A percentile compares a stretch with the other conserved stretches of the same genome.
Evolutionary conservation across 441 rosid genomes (phyloP).

Genomic region (Arabidopsis lyrata): DNA sequence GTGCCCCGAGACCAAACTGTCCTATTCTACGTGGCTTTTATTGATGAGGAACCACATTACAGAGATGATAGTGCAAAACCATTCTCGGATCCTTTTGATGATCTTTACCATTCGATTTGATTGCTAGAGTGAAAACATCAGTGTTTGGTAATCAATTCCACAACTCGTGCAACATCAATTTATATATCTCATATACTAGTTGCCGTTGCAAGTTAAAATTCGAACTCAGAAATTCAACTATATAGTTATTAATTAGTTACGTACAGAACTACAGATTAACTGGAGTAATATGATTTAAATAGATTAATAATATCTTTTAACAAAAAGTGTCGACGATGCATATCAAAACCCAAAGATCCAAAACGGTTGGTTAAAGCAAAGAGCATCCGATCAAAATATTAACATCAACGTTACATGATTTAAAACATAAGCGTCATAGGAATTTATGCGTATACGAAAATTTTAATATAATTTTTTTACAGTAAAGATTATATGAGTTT

Average conservation of each 20-base stretch:
- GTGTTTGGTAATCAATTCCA: slow-evolving; percentile 9
- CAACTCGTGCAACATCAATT: background rate
- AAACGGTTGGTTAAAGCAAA: background rate
- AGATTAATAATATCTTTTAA: no score
- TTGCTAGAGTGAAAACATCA: slow-evolving; percentile 16
- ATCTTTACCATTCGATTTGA: slow-evolving; percentile 26
- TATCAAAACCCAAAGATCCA: no score
- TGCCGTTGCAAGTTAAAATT: background rate
- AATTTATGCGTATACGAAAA: background rate
- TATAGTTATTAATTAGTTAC: background rate
- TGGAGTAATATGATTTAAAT: background rate
- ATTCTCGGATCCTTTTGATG: background rate
- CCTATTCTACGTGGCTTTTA: slow-evolving; percentile 18
- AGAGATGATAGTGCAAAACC: background rate
- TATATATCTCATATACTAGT: no score
- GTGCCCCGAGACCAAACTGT: slow-evolving; percentile 14
- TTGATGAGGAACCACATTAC: background rate
- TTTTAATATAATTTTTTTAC: no score
- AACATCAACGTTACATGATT: background rate
- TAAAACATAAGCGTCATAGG: background rate
- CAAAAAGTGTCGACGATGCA: no score
- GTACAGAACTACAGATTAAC: background rate
- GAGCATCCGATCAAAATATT: background rate
- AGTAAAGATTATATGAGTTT: background rate
- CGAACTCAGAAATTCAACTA: background rate